Percentiles rank a stretch among this genome's conserved stretches.
Evolutionary conservation across 2,329 filamentous ascomycete genomes (phyloP).

Genomic region (Lecanosticta acicola): DNA sequence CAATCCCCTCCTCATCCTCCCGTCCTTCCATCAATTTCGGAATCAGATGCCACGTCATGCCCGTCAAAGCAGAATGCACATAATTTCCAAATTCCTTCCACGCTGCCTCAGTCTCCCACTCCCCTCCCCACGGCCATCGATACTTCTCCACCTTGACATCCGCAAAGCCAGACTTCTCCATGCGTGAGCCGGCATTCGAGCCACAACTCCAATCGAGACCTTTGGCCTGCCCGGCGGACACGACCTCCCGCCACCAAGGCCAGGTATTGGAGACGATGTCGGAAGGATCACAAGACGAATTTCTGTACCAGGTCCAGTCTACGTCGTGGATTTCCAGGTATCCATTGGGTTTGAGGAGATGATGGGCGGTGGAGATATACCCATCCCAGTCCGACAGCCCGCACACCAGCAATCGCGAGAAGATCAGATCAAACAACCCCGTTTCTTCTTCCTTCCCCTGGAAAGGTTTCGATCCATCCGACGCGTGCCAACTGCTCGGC

Average conservation of each 20-base stretch:
- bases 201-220: conserved; percentile 14
- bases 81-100: conserved; percentile 14
- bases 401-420: conserved; percentile 20
- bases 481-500: conserved; percentile 1
- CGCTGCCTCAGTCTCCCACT: conserved; percentile 3
- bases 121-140: conserved; percentile 13
- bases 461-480: background rate
- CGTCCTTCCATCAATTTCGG: conserved; percentile 3
- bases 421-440: conserved; percentile 18
- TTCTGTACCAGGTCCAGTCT: conserved; percentile 12
- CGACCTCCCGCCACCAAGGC: conserved; percentile 11
- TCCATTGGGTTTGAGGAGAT: conserved; percentile 17
- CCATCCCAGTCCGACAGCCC: conserved; percentile 19
- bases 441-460: background rate
- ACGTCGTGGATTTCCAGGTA: conserved; percentile 21
- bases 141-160: conserved; percentile 18
- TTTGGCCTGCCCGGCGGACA: conserved; percentile 2
- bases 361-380: conserved; percentile 11
- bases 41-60: conserved; percentile 11
- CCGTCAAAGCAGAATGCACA: conserved; percentile 4
- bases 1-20: conserved; percentile 6
- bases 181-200: conserved; percentile 8
- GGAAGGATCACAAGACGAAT: background rate
- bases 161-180: conserved; percentile 17
- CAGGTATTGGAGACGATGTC: conserved; percentile 13